A percentile compares a stretch with the other conserved stretches of the same genome.
Evolutionary conservation across 306 rosid species (phyloP).

Genomic region (Rosa persica): DNA sequence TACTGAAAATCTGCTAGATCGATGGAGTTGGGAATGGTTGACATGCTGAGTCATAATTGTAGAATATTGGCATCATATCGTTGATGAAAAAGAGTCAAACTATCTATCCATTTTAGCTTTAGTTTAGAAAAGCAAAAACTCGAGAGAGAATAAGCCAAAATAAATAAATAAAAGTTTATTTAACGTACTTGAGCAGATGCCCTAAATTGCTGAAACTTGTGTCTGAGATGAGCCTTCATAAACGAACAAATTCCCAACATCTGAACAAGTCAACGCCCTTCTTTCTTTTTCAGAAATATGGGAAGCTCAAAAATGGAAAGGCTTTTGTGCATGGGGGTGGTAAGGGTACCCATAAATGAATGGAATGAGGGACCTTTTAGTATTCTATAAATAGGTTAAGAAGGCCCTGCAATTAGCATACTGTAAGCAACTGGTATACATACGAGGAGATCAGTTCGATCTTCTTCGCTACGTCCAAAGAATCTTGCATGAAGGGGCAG

Average conservation of each 20-base stretch:
- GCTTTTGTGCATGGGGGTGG: neutral
- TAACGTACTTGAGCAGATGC: neutral
- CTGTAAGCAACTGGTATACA: neutral
- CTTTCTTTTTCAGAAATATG: neutral
- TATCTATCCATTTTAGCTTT: neutral
- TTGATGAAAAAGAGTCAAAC: neutral
- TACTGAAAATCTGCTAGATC: neutral
- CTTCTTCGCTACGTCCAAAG: neutral
- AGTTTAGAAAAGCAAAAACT: neutral
- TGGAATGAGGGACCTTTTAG: neutral
- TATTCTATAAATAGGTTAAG: neutral
- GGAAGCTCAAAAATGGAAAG: neutral
- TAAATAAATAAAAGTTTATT: neutral
- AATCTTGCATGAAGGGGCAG: conserved; percentile 20
- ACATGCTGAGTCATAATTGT: neutral
- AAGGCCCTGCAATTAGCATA: neutral
- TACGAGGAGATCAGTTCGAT: neutral
- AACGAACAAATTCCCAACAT: neutral
- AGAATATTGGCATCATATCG: neutral
- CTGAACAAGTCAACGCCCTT: neutral
- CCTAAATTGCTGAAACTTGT: neutral
- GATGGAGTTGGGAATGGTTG: neutral
- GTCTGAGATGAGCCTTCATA: neutral
- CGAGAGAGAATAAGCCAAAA: neutral
- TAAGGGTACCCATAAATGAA: neutral